Evolutionary conservation across 495 filamentous ascomycete species (phyloP).

Genomic region (Talaromyces proteolyticus): DNA sequence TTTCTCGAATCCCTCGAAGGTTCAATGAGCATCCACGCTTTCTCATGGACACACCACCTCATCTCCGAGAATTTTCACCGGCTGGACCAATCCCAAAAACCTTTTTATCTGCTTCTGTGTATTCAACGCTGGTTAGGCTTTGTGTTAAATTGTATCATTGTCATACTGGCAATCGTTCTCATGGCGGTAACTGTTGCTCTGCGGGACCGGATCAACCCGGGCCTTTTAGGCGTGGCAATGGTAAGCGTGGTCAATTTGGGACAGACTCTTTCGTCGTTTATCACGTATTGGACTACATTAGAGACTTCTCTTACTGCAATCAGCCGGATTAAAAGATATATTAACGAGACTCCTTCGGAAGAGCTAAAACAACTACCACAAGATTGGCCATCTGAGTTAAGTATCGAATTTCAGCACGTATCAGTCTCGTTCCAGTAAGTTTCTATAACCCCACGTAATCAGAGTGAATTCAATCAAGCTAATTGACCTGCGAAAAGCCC

Average conservation of each 20-base stretch:
- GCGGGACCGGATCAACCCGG: constrained; percentile 11
- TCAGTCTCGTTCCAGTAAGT: constrained; percentile 19
- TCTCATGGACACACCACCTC: constrained; percentile 22
- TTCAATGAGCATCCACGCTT: constrained; percentile 33
- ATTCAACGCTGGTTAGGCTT: constrained; percentile 34
- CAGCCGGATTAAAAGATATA: constrained; percentile 38
- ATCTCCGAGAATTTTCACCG: constrained; percentile 11
- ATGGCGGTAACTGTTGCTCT: constrained; percentile 14
- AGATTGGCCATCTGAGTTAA: constrained; percentile 8
- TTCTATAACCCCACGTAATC: constrained; percentile 12
- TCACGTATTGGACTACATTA: constrained; percentile 19
- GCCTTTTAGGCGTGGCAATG: constrained; percentile 24
- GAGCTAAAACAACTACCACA: constrained; percentile 13
- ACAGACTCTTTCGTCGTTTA: constrained; percentile 11
- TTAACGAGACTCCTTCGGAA: constrained; percentile 38
- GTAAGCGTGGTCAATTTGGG: constrained; percentile 20
- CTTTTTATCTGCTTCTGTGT: constrained; percentile 34
- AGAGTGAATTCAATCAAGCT: constrained; percentile 24
- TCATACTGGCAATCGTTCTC: constrained; percentile 18
- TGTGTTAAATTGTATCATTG: constrained; percentile 19
- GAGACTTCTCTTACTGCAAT: constrained; percentile 25
- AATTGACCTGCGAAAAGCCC: constrained; percentile 16
- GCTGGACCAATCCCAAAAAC: constrained; percentile 29
- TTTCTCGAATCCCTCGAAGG: constrained; percentile 35
- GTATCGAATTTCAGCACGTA: constrained; percentile 17